Evolutionary conservation across 208 protist species (phyloP), one percentile per base, ranked within the genome.

Genomic region (Wallacemonas sp.): DNA sequence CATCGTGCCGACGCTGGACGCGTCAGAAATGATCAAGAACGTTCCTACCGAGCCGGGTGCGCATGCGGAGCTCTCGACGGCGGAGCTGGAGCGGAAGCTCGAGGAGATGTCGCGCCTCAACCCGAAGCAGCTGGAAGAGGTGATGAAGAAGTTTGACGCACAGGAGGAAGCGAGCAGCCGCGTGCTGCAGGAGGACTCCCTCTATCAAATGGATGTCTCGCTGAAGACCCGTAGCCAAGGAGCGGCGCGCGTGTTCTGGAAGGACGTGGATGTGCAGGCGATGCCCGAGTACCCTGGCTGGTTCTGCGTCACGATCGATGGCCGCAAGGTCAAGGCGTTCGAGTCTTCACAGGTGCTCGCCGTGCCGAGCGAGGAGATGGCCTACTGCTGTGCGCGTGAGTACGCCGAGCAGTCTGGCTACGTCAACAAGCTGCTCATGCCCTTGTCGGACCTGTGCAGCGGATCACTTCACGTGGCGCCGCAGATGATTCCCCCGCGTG

Each of bases 171-270:
- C 77, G 57, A 87, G 82, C 53, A 89, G 82, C 60, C 78, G 79
- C 24, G 84, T 93, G 46, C 83, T 96, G 19, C 71, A 63, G 50
- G 83, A 94, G 57, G 91, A 96, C 69, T 87, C 86, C 46, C 72
- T 96, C 17, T 94, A 94, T 53, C 91, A 96, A 70, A 94, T 96
- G 87, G 91, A 96, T 37, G 84, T 96, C 3, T 96, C 91, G 2
- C 69, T 93, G 30, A 81, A 81, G 58, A 72, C 86, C 27, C 85
- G 84, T 48, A 76, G 72, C 52, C 41, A 58, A 17, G 73, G 81
- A 24, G 91, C 78, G 12, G 78, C 86, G 30, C 88, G 87, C 21
- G 88, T 94, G 29, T 96, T 96, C 63, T 96, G 87, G 85, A 92
- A 83, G 50, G 85, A 92, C 50, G 91, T 96, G 13, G 83, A 87